Base-by-base conservation (phyloP, 305 asterid species). In the Stenogyne calaminthoides region DNA sequence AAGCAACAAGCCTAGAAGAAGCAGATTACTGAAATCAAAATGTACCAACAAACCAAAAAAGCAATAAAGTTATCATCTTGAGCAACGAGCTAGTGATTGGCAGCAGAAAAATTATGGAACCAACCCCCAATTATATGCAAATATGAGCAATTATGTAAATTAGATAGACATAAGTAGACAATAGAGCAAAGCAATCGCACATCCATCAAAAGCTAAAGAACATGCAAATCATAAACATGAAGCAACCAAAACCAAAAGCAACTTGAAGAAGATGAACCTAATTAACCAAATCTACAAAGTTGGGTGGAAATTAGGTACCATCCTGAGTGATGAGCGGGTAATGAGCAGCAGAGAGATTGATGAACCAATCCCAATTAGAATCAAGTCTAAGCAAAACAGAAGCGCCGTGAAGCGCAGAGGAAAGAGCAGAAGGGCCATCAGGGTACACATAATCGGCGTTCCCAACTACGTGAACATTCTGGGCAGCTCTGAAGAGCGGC, bases 301-400 rank as follows among this genome's bases (percentile, higher is more conserved):
- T 32, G 5, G 25, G 14, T 18, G 34, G 42, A 69, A 76, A 19
- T 70, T 74, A 78, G 59, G 60, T 85, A 91, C 98, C 98, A 89
- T 93, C 98, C 81, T 94, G 98, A 61, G 90, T 86, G 60, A 90
- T 80, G 70, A 94, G 95, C 9, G 98, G 98, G 71, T 94, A 94
- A 84, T 87, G 93, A 67, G 80, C 80, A 22, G 83, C 95, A 16
- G 87, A 84, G 4, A 94, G 96, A 76, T 83, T 88, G 34, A 94
- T 81, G 78, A 94, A 84, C 99, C 99, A 94, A 85, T 94, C 94
- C 99, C 99, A 95, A 56, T 75, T 76, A 15, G 69, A 18, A 16
- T 88, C 81, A n/a, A 92, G 2, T 1, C 87, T 76, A 8, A 92
- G 83, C 86, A 95, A 76, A 76, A 90, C 75, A 0, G 97, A 84